Conservation (phyloP, 2,329 filamentous ascomycete genomes). For the Peltaster fructicola region DNA sequence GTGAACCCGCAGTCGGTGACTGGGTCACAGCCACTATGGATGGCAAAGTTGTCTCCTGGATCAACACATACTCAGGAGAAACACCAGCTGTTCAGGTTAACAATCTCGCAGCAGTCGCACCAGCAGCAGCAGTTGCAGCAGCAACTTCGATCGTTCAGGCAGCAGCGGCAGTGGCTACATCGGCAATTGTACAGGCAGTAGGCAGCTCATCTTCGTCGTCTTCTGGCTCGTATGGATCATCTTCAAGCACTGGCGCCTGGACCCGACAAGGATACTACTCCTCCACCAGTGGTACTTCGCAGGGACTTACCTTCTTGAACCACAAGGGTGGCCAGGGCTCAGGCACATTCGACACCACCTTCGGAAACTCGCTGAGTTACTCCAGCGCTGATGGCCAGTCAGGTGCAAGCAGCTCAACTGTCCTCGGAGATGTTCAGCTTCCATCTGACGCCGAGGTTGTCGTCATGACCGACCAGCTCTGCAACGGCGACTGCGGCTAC, state of each 20-base stretch:
- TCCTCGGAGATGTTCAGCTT: conserved; percentile 32
- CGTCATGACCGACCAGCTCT: conserved; percentile 34
- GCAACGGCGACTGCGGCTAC: conserved; percentile 25
- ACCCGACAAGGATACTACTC: conserved; percentile 20
- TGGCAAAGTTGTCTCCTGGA: conserved; percentile 40
- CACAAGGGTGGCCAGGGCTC: conserved; percentile 38
- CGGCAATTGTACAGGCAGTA: conserved; percentile 6
- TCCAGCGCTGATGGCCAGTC: conserved; percentile 29
- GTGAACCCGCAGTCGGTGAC: conserved; percentile 30
- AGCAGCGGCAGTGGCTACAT: conserved; percentile 5
- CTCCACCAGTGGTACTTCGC: conserved; percentile 21
- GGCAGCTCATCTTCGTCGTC: conserved; percentile 4
- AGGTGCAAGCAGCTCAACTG: conserved; percentile 29
- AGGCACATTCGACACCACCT: conserved; percentile 35
- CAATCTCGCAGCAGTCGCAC: conserved; percentile 6
- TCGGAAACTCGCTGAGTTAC: conserved; percentile 42
- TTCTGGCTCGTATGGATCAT: conserved; percentile 6
- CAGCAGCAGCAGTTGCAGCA: conserved; percentile 9
- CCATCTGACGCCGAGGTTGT: conserved; percentile 33
- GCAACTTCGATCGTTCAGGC: conserved; percentile 3
- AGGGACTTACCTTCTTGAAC: conserved; percentile 41
- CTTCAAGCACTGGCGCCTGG: conserved; percentile 15
- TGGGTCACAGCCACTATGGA: conserved; percentile 41
- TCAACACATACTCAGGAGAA: conserved; percentile 35
- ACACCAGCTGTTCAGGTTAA: conserved; percentile 7